A percentile compares a stretch with the other conserved stretches of the same genome.
Conservation (phyloP, 2,329 filamentous ascomycete genomes). For the Fusarium tuaranense region DNA sequence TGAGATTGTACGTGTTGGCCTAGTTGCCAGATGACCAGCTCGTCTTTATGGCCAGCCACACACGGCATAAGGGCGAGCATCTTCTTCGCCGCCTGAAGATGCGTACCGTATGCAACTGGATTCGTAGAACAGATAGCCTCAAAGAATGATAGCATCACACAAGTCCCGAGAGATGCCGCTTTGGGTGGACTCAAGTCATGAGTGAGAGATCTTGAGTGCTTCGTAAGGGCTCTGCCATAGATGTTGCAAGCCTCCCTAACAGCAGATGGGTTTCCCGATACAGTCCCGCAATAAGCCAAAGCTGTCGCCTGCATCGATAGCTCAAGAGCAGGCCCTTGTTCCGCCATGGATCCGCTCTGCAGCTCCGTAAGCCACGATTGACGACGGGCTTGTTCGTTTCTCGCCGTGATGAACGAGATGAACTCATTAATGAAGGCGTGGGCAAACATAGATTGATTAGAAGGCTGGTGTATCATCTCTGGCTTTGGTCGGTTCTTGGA, state of each 20-base stretch:
- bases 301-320: neutral
- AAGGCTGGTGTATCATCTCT: neutral
- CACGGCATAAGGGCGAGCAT: neutral
- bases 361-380: neutral
- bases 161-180: neutral
- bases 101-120: neutral
- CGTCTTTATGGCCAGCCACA: neutral
- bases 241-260: neutral
- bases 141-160: neutral
- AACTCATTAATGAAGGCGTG: slow-evolving; percentile 1
- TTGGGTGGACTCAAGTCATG: neutral
- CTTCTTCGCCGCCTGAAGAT: neutral
- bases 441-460: neutral
- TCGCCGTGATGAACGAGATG: neutral
- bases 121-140: neutral
- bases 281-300: neutral
- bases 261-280: neutral
- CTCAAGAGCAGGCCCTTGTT: neutral
- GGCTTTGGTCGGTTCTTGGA: neutral
- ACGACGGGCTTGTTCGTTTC: neutral
- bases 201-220: neutral
- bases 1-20: neutral
- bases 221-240: neutral
- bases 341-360: neutral
- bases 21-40: neutral